Conservation (phyloP, 257 asterid genomes). For the Fraxinus quadrangulata region DNA sequence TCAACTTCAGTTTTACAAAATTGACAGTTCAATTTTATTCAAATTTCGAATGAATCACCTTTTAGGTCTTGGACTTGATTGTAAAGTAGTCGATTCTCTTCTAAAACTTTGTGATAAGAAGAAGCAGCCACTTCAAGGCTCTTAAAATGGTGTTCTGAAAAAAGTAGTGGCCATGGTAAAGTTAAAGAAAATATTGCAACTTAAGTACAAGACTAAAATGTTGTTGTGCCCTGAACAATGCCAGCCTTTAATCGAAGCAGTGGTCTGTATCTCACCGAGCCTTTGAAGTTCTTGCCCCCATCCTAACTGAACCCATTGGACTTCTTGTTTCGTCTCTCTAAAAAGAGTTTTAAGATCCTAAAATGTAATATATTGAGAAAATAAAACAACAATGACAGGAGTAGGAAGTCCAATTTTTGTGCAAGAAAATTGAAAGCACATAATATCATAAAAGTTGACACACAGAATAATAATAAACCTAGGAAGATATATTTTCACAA, state of each 20-base stretch:
- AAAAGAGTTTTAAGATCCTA: constrained; percentile 72
- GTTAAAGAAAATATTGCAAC: constrained; percentile 12
- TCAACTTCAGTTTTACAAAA: background rate
- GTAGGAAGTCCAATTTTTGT: background rate
- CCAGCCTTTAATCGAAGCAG: constrained; percentile 2
- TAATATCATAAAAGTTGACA: constrained; percentile 17
- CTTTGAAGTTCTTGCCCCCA: constrained; percentile 63
- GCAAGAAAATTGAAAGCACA: constrained; percentile 5
- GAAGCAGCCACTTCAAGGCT: constrained; percentile 68
- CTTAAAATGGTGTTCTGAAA: constrained; percentile 68
- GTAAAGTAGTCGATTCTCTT: constrained; percentile 82
- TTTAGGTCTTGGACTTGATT: constrained; percentile 93
- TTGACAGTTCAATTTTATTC: background rate
- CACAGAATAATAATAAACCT: constrained; percentile 4
- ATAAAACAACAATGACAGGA: constrained; percentile 6
- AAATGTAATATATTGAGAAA: constrained; percentile 15
- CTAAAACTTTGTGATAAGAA: constrained; percentile 79
- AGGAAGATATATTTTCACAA: background rate
- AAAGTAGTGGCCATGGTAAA: constrained; percentile 17
- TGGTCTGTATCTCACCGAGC: constrained; percentile 58
- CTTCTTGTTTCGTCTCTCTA: constrained; percentile 56
- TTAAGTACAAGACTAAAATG: constrained; percentile 1
- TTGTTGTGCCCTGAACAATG: background rate
- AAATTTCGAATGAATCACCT: constrained; percentile 47
- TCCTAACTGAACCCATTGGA: constrained; percentile 52